A percentile compares a stretch with the other conserved stretches of the same genome.
phyloP scores from a whole-genome alignment of 1,284 basidiomycete genomes.

The Sporisorium sorghi region DNA sequence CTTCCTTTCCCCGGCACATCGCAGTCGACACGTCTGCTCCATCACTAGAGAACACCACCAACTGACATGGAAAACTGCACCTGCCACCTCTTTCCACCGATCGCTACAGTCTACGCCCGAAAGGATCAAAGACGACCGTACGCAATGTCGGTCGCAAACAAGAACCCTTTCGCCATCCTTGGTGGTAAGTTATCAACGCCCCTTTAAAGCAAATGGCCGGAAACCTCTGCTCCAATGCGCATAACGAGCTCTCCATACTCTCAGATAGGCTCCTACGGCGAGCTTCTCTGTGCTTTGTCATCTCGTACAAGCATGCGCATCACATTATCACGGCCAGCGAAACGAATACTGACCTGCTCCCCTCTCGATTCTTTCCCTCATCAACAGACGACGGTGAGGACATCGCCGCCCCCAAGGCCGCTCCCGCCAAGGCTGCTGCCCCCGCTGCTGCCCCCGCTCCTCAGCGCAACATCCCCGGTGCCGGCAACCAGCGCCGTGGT shows the following conservation, averaged over 20 bases:
- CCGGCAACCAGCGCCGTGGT: slow-evolving; percentile 54
- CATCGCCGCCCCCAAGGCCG: slow-evolving; percentile 50
- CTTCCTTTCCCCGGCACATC: background rate
- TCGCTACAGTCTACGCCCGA: slow-evolving; percentile 37
- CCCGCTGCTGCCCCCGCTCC: slow-evolving; percentile 52
- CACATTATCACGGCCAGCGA: no score
- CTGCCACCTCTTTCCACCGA: background rate
- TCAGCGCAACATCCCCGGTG: slow-evolving; percentile 62
- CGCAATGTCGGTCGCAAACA: slow-evolving; percentile 69
- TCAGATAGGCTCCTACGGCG: background rate
- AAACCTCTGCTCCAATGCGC: background rate
- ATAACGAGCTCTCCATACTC: background rate
- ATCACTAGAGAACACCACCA: background rate
- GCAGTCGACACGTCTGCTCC: background rate
- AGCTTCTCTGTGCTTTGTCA: background rate
- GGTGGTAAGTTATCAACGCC: slow-evolving; percentile 56
- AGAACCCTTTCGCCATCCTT: slow-evolving; percentile 68
- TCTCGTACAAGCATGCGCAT: background rate
- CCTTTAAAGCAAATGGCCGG: background rate
- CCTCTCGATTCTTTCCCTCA: background rate
- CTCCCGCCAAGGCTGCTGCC: slow-evolving; percentile 61
- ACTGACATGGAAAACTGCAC: slow-evolving; percentile 16
- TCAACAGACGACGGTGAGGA: slow-evolving; percentile 59
- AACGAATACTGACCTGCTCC: slow-evolving; percentile 10
- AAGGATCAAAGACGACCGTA: slow-evolving; percentile 58